phyloP scores from a whole-genome alignment of 768 basidiomycete genomes.

The Agrocybe pediades region DNA sequence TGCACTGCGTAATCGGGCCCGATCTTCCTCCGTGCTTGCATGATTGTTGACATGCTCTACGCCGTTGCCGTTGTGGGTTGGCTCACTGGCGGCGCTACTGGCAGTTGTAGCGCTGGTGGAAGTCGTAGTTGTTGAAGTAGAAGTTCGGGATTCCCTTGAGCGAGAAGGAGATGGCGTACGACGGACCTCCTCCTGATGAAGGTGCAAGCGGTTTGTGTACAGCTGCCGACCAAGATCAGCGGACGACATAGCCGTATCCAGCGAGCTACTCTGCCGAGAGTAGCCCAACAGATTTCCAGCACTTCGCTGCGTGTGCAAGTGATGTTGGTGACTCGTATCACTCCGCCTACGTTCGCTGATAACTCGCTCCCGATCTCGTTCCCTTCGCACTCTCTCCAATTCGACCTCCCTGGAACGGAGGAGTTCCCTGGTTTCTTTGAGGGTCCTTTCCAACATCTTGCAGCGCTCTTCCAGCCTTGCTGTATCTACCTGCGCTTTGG shows the following conservation, averaged over 20 bases:
- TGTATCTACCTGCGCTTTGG: constrained; percentile 54
- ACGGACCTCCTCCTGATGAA: constrained; percentile 17
- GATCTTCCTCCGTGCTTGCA: constrained; percentile 42
- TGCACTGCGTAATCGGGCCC: constrained; percentile 55
- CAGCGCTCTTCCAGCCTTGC: constrained; percentile 63
- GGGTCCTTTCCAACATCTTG: constrained; percentile 59
- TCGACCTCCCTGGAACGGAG: constrained; percentile 61
- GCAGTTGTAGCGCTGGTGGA: constrained; percentile 17
- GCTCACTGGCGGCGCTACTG: constrained; percentile 6
- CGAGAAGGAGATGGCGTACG: constrained; percentile 22
- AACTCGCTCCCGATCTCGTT: constrained; percentile 35
- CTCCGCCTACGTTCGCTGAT: constrained; percentile 33
- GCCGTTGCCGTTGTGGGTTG: constrained; percentile 1
- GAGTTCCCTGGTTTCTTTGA: constrained; percentile 65
- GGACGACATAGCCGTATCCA: constrained; percentile 33
- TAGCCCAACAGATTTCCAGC: constrained; percentile 5
- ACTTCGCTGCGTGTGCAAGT: constrained; percentile 13
- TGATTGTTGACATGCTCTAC: not conserved
- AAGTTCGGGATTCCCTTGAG: constrained; percentile 6
- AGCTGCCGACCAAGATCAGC: constrained; percentile 26
- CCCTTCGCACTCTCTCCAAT: constrained; percentile 51
- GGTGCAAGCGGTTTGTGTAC: constrained; percentile 16
- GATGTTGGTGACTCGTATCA: constrained; percentile 27
- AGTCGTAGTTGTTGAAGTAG: constrained; percentile 14
- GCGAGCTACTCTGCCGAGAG: constrained; percentile 22